Percentiles rank a stretch among this genome's conserved stretches.
These are phyloP conservation scores for Fraxinus cuspidata DNA, from an alignment of 257 asterid genomes.

Conservation along the genomic window DNA sequence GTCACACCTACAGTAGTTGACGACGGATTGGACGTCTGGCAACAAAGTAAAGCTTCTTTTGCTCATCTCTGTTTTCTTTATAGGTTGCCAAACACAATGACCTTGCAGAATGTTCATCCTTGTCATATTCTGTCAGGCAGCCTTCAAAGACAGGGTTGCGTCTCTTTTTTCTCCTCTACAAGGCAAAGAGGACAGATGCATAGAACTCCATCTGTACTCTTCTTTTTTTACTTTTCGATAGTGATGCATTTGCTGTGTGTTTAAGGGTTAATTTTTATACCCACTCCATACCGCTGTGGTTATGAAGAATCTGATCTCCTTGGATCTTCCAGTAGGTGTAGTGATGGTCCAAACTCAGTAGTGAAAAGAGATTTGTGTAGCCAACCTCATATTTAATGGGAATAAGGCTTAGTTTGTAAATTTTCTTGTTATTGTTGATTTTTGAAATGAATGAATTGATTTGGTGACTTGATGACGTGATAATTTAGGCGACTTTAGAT, in stretches of 20 bases:
- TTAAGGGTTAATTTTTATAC: too few relatives aligned
- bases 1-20: constrained; percentile 87
- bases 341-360: not conserved
- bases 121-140: not conserved
- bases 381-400: not conserved
- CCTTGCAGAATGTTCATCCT: not conserved
- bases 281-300: not conserved
- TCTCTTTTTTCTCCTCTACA: constrained; percentile 16
- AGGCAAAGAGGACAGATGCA: constrained; percentile 14
- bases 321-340: not conserved
- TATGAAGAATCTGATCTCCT: not conserved
- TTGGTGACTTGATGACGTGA: not conserved
- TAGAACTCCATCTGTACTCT: constrained; percentile 11
- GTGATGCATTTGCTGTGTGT: constrained; percentile 1
- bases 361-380: not conserved
- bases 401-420: not conserved
- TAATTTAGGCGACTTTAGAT: not conserved
- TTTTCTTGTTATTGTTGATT: not conserved
- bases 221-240: constrained; percentile 4
- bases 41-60: constrained; percentile 57
- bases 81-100: not conserved
- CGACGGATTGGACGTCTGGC: constrained; percentile 92
- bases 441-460: not conserved
- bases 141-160: not conserved
- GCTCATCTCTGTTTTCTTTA: constrained; percentile 18